Evolutionary conservation across 2,329 filamentous ascomycete species (phyloP), one percentile per base, ranked within the genome.

Genomic region (Aspergillaceae sp.): DNA sequence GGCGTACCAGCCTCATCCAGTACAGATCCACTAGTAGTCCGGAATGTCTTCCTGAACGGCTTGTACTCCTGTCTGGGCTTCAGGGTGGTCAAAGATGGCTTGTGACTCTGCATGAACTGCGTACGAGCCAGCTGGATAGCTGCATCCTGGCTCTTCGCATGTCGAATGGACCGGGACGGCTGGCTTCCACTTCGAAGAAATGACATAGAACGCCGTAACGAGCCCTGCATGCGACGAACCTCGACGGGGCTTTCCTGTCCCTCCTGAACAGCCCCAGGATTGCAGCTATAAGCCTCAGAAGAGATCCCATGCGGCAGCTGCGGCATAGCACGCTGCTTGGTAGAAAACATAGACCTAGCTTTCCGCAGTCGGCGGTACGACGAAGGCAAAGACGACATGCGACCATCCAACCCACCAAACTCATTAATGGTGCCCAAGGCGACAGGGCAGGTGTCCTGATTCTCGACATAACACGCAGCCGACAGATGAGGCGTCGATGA

Each of bases 291-390:
- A 7, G 34, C 42, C 2, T 50, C 46, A n/a, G 49, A 42, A 19
- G 52, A 43, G 5, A 53, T 43, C 30, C 49, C 54, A 42, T 57
- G 49, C 27, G 49, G 10, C 4, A 48, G 42, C 26, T 55, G 56
- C 4, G 61, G 56, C 10, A 2, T 19, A 19, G 60, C 49, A 30
- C 63, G 58, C 32, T 61, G 64, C 43, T 64, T 59, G 2, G 70
- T 65, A 5, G 64, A 64, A 45, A 73, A 71, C 69, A 74, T 70
- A n/a, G 72, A 75, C 48, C 66, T 70, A 5, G 72, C 63, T 51
- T 70, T 74, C 30, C 69, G 68, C 29, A 74, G 60, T 43, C 63
- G 68, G 27, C 70, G 65, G 49, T 72, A 74, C 1, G 72, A 74
- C 4, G 72, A 74, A 28, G 71, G 71, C 40, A 63, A 50, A 11